Base-by-base conservation (phyloP, 352 stramenopile genomes). In the Thalassiosira delicatula region DNA sequence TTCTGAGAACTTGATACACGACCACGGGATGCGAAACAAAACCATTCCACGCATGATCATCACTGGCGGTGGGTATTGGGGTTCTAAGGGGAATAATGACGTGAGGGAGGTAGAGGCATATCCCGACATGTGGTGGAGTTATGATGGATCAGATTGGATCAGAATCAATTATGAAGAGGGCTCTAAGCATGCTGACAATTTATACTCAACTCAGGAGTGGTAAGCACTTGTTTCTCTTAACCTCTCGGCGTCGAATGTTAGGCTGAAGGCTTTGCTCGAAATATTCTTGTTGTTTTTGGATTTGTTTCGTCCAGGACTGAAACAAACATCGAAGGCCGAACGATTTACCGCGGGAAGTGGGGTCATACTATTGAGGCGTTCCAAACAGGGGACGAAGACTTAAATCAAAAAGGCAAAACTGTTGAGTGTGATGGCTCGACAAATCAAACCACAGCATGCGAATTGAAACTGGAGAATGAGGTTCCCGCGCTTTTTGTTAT, bases 161-260 rank as follows among this genome's bases (percentile, higher is more conserved):
- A 76, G 61, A 53, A 63, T 88, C 12, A 88, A 88, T 53, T 74
- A 83, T 21, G 72, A 88, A 65, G 81, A 90, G 71, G 76, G 81
- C 5, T 82, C 56, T 11, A 81, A 35, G 19, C 30, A 81, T 37
- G 46, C 66, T 37, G 37, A 70, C 25, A 84, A 83, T 54, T 44
- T 87, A 33, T 88, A 83, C 66, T 87, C 76, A 0, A 88, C 81
- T 8, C 85, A 90, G 71, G 84, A 88, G 66, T 90, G 81, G 81
- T n/a, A n/a, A n/a, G n/a, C n/a, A n/a, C n/a, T n/a, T n/a, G n/a
- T n/a, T n/a, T n/a, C n/a, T n/a, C n/a, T n/a, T n/a, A n/a, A n/a
- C n/a, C n/a, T n/a, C n/a, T n/a, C n/a, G n/a, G n/a, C n/a, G n/a
- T n/a, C n/a, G n/a, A n/a, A n/a, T n/a, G n/a, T n/a, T n/a, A n/a